Evolutionary conservation across 306 rosid genomes (phyloP).

Genomic region (Dicorynia guianensis): DNA sequence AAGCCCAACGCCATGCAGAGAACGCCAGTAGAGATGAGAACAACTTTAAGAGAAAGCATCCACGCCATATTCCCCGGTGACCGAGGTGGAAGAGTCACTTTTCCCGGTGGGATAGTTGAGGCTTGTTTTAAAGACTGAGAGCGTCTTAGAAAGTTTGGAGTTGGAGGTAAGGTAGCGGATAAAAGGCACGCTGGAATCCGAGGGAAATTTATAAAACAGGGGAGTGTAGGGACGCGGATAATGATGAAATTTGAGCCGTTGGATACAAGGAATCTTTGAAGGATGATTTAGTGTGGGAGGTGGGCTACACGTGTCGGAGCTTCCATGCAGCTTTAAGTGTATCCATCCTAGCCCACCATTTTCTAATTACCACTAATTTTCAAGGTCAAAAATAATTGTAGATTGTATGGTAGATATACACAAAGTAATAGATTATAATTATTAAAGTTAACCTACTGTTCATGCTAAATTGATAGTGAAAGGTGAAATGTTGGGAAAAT

Average conservation of each 20-base stretch:
- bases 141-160: slow-evolving; percentile 9
- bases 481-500: too few species aligned
- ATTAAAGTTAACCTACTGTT: too few species aligned
- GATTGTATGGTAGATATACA: too few species aligned
- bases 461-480: too few species aligned
- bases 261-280: slow-evolving; percentile 14
- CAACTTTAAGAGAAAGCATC: slow-evolving; percentile 49
- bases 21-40: slow-evolving; percentile 51
- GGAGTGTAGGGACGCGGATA: slow-evolving; percentile 7
- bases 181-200: background rate
- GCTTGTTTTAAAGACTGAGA: slow-evolving; percentile 28
- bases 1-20: slow-evolving; percentile 56
- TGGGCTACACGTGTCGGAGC: too few species aligned
- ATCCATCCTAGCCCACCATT: slow-evolving; percentile 24
- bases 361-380: background rate
- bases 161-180: background rate
- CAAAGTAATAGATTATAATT: too few species aligned
- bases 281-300: slow-evolving; percentile 22
- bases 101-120: background rate
- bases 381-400: background rate
- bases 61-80: slow-evolving; percentile 46
- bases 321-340: background rate
- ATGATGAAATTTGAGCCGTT: slow-evolving; percentile 42
- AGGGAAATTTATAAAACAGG: slow-evolving; percentile 38
- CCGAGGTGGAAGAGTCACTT: background rate